These are phyloP conservation scores for Cryptomeria japonica DNA, from an alignment of 75 land plant genomes.

Conservation along the genomic window DNA sequence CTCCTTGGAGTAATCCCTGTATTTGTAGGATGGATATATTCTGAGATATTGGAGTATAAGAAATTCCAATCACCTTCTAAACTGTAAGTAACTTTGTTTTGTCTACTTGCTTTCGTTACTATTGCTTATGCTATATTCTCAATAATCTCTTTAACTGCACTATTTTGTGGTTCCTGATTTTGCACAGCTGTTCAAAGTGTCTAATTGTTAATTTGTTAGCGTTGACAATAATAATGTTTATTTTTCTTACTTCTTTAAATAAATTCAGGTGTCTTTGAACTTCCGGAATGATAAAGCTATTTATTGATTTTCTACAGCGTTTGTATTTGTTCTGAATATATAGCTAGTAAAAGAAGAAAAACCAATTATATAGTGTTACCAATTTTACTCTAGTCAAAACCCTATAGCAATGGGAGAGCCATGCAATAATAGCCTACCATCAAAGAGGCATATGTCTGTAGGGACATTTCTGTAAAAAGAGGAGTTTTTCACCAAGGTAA, in stretches of 20 bases:
- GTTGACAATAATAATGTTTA: neutral
- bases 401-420: neutral
- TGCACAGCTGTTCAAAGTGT: neutral
- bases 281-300: neutral
- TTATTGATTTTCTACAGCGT: neutral
- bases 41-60: conserved; percentile 67
- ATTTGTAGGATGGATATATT: conserved; percentile 76
- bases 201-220: neutral
- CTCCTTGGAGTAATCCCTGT: conserved; percentile 69
- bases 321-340: neutral
- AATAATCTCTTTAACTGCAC: neutral
- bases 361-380: neutral
- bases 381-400: neutral
- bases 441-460: neutral
- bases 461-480: neutral
- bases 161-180: neutral
- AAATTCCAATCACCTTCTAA: conserved; percentile 43
- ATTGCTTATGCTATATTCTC: neutral
- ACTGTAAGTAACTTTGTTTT: conserved; percentile 55
- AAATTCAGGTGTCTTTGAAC: neutral
- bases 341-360: neutral
- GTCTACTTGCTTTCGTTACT: neutral
- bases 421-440: neutral
- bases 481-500: neutral
- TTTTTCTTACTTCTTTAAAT: neutral